These are phyloP conservation scores for Stagonosporopsis chrysanthemi DNA, from an alignment of 2,329 filamentous ascomycete genomes.

Conservation along the genomic window DNA sequence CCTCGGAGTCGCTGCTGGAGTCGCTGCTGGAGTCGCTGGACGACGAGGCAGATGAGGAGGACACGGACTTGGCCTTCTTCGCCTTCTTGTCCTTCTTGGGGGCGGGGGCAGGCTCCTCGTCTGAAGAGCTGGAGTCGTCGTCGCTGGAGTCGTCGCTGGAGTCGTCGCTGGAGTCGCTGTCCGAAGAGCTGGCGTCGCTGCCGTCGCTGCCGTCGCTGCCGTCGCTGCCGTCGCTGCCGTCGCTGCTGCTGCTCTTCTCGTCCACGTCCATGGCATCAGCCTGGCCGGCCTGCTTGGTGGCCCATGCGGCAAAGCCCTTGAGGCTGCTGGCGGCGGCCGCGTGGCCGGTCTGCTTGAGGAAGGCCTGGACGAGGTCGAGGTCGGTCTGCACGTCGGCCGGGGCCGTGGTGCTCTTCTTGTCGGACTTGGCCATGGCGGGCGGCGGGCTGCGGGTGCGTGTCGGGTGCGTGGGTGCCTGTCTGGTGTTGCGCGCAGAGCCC, in stretches of 20 bases:
- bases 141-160: conserved; percentile 40
- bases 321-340: conserved; percentile 40
- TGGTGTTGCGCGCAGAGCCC: conserved; percentile 23
- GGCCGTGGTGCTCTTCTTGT: conserved; percentile 30
- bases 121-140: conserved; percentile 46
- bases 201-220: conserved; percentile 9
- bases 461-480: neutral
- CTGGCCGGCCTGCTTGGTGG: conserved; percentile 22
- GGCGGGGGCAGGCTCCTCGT: conserved; percentile 27
- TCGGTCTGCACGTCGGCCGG: conserved; percentile 19
- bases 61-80: conserved; percentile 29
- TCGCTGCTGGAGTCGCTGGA: conserved; percentile 25
- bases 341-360: conserved; percentile 47
- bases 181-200: conserved; percentile 16
- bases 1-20: conserved; percentile 34
- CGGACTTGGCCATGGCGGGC: conserved; percentile 40
- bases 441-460: conserved; percentile 9
- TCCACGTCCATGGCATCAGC: conserved; percentile 45
- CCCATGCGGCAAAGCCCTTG: conserved; percentile 41
- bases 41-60: conserved; percentile 28
- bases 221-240: too few relatives aligned
- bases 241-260: conserved; percentile 29
- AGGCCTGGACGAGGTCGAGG: conserved; percentile 45
- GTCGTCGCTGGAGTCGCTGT: conserved; percentile 17
- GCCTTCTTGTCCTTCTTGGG: conserved; percentile 26